phyloP scores from a whole-genome alignment of 257 asterid genomes.

The Scutellaria barbata region DNA sequence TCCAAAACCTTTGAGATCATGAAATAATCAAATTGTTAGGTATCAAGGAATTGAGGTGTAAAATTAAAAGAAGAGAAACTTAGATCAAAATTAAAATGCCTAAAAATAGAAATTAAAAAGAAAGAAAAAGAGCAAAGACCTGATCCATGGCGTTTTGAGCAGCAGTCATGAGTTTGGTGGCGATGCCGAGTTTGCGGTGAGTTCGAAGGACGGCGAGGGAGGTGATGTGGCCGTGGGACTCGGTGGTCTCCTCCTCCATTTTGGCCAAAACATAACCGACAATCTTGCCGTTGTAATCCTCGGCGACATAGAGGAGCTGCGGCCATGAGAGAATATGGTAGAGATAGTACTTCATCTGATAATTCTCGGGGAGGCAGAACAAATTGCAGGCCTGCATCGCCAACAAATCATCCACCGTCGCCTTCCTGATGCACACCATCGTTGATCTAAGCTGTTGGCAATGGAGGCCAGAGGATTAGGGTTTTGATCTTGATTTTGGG shows the following conservation, averaged over 20 bases:
- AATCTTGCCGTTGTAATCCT: constrained; percentile 94
- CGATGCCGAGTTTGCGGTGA: constrained; percentile 92
- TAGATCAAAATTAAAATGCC: neutral
- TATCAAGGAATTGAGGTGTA: neutral
- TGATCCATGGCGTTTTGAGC: constrained; percentile 99
- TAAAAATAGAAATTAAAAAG: neutral
- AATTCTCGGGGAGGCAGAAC: constrained; percentile 92
- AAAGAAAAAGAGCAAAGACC: constrained; percentile 42
- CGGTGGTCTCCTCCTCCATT: constrained; percentile 95
- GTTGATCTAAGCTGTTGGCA: constrained; percentile 2
- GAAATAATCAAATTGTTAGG: neutral
- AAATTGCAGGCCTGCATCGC: constrained; percentile 98
- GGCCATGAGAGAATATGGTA: constrained; percentile 99
- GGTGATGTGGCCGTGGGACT: constrained; percentile 98
- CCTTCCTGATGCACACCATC: constrained; percentile 98
- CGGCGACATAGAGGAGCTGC: constrained; percentile 94
- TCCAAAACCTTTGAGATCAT: neutral
- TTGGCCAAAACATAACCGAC: constrained; percentile 97
- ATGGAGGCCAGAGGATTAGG: constrained; percentile 29
- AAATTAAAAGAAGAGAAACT: neutral
- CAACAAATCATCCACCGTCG: constrained; percentile 84
- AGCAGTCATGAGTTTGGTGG: constrained; percentile 98
- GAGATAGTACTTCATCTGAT: constrained; percentile 96
- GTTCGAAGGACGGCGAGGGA: constrained; percentile 98
- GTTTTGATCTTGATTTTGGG: constrained; percentile 36